Evolutionary conservation across 2,329 filamentous ascomycete species (phyloP), one percentile per base, ranked within the genome.

Genomic region (Periconia macrospinosa): DNA sequence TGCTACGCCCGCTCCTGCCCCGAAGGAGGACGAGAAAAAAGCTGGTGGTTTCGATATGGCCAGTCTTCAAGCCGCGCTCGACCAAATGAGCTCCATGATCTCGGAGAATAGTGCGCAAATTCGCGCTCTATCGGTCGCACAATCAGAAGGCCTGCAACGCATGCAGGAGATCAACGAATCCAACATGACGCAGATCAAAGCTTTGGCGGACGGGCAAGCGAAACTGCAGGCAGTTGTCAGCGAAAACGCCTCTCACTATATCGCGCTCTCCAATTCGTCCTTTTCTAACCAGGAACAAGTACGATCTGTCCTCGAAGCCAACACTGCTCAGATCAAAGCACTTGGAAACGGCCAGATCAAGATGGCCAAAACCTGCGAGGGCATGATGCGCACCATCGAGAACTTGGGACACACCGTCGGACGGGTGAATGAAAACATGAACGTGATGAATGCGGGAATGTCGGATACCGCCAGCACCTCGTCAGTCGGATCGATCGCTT

Each of bases 151-250:
- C 6, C 61, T 73, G 2, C 63, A 69, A 47, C 61, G 60, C 42
- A 73, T 73, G 70, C 70, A 73, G 43, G 67, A 71, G 43, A 72
- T 73, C 55, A 71, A 71, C 46, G 69, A 73, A 45, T 65, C 68
- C 7, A 72, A 68, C 49, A 60, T 59, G 18, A 63, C 65, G 6
- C 70, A 73, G 50, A 72, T 73, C 51, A 73, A 71, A 52, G 60
- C 60, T 2, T 65, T 73, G 1, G 62, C 68, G 2, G 67, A 69
- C 35, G 59, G 61, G 10, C 70, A 72, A 50, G 56, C 62, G 6
- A 69, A 65, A 41, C 59, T 73, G 1, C 69, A 72, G 45, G 27
- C 56, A 0, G 58, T 72, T 2, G 61, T 72, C 23, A 65, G 63
- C 35, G 60, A 71, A 46, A 73, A 73, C 18, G 68, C 69, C 7